Conservation (phyloP, 306 rosid genomes). For the Prunus mira region DNA sequence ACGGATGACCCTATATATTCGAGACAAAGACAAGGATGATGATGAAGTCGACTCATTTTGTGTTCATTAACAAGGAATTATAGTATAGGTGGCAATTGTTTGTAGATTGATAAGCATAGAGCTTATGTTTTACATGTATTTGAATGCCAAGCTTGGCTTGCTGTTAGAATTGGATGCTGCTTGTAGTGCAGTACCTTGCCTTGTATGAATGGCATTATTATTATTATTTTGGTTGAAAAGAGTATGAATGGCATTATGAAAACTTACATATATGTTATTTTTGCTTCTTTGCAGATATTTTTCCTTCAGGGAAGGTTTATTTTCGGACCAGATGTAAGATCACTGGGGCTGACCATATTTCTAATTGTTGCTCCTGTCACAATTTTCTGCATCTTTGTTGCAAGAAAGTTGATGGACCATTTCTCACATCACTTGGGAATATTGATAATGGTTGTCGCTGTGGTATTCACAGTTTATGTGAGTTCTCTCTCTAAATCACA, state of each 20-base stretch:
- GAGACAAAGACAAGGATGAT: not conserved
- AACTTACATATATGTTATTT: constrained; percentile 3
- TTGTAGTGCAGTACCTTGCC: not conserved
- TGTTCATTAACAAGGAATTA: not conserved
- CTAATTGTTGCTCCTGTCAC: constrained; percentile 83
- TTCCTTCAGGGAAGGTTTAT: constrained; percentile 88
- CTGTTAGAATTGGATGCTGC: not conserved
- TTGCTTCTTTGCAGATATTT: constrained; percentile 68
- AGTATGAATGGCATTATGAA: not conserved
- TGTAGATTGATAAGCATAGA: not conserved
- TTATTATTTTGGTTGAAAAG: too few relatives aligned
- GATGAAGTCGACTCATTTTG: not conserved
- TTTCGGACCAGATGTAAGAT: constrained; percentile 99
- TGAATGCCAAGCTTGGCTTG: not conserved
- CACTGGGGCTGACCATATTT: constrained; percentile 74
- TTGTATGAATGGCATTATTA: not conserved
- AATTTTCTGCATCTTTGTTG: constrained; percentile 87
- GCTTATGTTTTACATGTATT: not conserved
- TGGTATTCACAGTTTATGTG: constrained; percentile 71
- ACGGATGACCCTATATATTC: not conserved
- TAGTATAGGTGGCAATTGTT: not conserved
- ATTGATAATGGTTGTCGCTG: constrained; percentile 59
- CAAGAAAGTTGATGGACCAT: constrained; percentile 73
- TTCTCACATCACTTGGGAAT: constrained; percentile 67
- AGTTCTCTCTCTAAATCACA: constrained; percentile 34